Conservation (phyloP, 768 basidiomycete genomes). For the Russula earlei region DNA sequence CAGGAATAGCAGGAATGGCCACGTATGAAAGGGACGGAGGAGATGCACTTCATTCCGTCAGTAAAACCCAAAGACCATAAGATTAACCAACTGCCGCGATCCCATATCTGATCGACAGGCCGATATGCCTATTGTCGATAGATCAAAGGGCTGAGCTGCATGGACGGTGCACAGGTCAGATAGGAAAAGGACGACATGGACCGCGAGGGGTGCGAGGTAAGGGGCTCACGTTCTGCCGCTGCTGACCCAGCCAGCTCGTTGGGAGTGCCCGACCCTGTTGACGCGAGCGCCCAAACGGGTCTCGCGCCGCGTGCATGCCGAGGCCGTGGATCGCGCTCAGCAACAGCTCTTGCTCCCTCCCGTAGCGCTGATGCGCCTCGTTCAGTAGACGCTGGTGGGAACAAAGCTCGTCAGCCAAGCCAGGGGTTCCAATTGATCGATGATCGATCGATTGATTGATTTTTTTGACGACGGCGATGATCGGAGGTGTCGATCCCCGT, state of each 20-base stretch:
- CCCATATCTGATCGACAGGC: neutral
- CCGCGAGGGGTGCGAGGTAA: too few species aligned
- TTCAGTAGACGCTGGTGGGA: slow-evolving; percentile 16
- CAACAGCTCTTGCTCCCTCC: slow-evolving; percentile 19
- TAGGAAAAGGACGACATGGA: neutral
- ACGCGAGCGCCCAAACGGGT: slow-evolving; percentile 8
- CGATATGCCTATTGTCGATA: neutral
- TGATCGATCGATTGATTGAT: too few species aligned
- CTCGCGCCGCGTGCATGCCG: slow-evolving; percentile 16
- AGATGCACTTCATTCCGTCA: neutral
- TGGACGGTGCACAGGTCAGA: neutral
- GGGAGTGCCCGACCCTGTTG: slow-evolving; percentile 7
- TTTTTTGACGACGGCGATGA: too few species aligned
- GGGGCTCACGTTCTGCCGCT: slow-evolving; percentile 18
- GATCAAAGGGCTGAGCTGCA: slow-evolving; percentile 15
- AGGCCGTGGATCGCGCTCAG: slow-evolving; percentile 14
- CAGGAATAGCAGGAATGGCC: neutral
- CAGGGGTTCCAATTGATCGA: too few species aligned
- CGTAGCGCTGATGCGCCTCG: slow-evolving; percentile 18
- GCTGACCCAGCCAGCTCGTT: slow-evolving; percentile 20
- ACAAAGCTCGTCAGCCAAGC: too few species aligned
- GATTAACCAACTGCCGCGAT: neutral
- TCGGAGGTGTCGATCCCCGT: too few species aligned
- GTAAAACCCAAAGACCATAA: neutral
- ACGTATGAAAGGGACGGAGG: neutral